Evolutionary conservation across 73 alveolate species (phyloP).

Genomic region (Chromera velia): DNA sequence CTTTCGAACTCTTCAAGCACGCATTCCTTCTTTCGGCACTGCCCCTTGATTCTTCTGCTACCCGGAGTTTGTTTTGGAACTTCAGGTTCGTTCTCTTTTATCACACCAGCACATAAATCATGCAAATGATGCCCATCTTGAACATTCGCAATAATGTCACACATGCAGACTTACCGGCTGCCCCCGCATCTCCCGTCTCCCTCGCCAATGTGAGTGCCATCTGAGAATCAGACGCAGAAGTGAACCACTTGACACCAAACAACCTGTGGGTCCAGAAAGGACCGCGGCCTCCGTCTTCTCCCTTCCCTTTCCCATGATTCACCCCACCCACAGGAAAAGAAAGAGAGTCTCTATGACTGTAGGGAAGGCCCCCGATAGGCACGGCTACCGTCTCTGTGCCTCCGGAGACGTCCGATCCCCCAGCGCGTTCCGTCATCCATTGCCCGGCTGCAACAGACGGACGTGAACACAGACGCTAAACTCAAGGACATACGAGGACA

Average conservation of each 20-base stretch:
- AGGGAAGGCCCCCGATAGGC: too few species aligned
- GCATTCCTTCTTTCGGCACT: too few species aligned
- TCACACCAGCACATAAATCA: neutral
- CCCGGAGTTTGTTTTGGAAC: too few species aligned
- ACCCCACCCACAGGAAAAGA: too few species aligned
- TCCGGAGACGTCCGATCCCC: conserved; percentile 77
- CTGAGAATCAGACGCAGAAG: conserved; percentile 78
- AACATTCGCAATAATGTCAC: neutral
- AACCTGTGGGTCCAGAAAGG: conserved; percentile 39
- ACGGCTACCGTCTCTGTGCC: conserved; percentile 72
- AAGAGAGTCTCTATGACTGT: too few species aligned
- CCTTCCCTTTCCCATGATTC: conserved; percentile 14
- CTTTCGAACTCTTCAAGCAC: too few species aligned
- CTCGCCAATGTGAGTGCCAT: conserved; percentile 74
- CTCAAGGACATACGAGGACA: too few species aligned
- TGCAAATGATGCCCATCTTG: neutral
- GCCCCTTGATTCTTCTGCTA: too few species aligned
- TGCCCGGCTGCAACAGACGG: too few species aligned
- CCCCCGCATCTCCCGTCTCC: conserved; percentile 52
- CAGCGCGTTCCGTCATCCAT: conserved; percentile 86
- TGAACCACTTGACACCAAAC: conserved; percentile 79
- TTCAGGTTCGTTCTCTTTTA: conserved; percentile 20
- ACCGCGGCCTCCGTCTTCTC: conserved; percentile 11
- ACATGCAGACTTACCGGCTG: conserved; percentile 15
- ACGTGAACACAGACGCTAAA: too few species aligned